Evolutionary conservation across 495 filamentous ascomycete species (phyloP), one percentile per base, ranked within the genome.

Genomic region (Daldinia bambusicola): DNA sequence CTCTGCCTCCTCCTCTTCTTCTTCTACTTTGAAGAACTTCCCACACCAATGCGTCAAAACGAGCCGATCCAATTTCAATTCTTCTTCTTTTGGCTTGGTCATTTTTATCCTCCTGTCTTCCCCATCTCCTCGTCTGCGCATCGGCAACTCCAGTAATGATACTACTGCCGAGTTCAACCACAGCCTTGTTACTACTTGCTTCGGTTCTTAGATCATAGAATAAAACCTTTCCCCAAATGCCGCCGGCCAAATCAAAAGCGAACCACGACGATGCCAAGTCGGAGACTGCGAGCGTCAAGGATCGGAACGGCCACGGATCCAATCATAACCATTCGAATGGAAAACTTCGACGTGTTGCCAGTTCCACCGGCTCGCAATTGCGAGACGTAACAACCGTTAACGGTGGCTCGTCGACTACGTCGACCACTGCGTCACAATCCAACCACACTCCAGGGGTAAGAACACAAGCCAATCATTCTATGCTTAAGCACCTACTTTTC

Each of bases 241-340:
- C 74, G 41, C 68, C 74, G 32, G 72, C 74, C 68, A 75, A 75
- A 61, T 70, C 67, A 66, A 72, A 72, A 67, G 65, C 69, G 55
- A 85, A 76, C 56, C 82, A 83, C 66, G 83, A 85, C 70, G 83
- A 85, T 71, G 26, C 77, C 61, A 85, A 84, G 76, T 74, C 80
- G 59, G 83, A 84, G 63, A 79, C 78, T 4, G 74, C 79, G 13
- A 77, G 76, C 56, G 40, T 74, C 40, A 83, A 83, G 63, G 82
- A 84, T n/a, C 81, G 82, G 67, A 83, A 82, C 56, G 79, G 80
- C 43, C 74, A 76, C 36, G 68, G 71, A 56, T 65, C 75, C 12
- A 70, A 76, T 30, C 61, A 67, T 36, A 79, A 80, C 18, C 79
- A 80, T 36, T 69, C 77, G 38, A 82, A 82, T 67, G 80, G 80